phyloP scores from a whole-genome alignment of 768 basidiomycete species.

The Mycena vulgaris region DNA sequence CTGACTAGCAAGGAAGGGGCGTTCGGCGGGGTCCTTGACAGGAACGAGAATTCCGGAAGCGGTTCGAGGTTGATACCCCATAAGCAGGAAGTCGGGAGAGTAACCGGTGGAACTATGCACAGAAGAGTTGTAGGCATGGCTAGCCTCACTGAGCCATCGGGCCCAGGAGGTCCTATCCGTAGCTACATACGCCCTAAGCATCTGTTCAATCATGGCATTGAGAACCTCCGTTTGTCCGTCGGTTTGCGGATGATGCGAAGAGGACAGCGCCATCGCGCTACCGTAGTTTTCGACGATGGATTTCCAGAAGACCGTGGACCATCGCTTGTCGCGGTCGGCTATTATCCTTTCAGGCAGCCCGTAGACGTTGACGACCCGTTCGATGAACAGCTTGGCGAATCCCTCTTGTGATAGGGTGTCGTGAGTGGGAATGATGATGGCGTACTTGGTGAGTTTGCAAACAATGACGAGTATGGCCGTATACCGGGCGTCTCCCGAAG shows the following conservation, averaged over 20 bases:
- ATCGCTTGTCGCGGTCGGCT: slow-evolving; percentile 27
- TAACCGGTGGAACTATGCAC: slow-evolving; percentile 42
- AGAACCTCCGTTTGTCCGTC: slow-evolving; percentile 54
- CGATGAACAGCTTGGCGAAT: slow-evolving; percentile 15
- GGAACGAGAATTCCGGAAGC: slow-evolving; percentile 17
- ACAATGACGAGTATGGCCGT: slow-evolving; percentile 46
- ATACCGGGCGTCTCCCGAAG: slow-evolving; percentile 38
- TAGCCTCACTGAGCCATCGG: slow-evolving; percentile 41
- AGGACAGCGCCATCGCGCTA: slow-evolving; percentile 35
- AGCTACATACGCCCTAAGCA: slow-evolving; percentile 47
- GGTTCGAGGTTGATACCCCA: slow-evolving; percentile 46
- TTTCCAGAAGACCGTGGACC: slow-evolving; percentile 38
- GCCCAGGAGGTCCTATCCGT: slow-evolving; percentile 47
- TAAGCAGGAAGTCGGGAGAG: slow-evolving; percentile 46
- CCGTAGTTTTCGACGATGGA: not conserved
- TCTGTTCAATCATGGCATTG: slow-evolving; percentile 48
- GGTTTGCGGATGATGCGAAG: slow-evolving; percentile 55
- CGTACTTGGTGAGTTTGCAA: slow-evolving; percentile 51
- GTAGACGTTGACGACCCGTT: slow-evolving; percentile 3
- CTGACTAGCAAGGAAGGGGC: slow-evolving; percentile 21
- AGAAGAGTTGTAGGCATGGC: slow-evolving; percentile 50
- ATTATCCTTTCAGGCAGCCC: slow-evolving; percentile 20
- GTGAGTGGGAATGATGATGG: slow-evolving; percentile 49
- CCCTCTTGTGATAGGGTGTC: slow-evolving; percentile 3
- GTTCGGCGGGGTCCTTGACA: not conserved